These are phyloP conservation scores for Starmera dryadoides DNA, from an alignment of 805 yeast species.

Conservation along the genomic window DNA sequence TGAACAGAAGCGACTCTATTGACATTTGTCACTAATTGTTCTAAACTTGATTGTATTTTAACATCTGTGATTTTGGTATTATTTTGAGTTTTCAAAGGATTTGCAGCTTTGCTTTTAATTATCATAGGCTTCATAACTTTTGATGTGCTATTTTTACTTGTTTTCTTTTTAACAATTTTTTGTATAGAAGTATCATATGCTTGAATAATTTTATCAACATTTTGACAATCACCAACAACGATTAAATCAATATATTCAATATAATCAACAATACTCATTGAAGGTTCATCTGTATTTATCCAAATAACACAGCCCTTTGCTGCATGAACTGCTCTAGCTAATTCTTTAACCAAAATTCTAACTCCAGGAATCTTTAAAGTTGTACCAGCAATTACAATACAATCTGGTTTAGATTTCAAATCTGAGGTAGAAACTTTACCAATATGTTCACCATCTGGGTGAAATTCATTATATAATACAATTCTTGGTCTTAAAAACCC, in stretches of 20 bases:
- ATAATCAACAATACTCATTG: constrained; percentile 38
- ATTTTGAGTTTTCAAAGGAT: neutral
- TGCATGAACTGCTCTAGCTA: constrained; percentile 49
- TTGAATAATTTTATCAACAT: constrained; percentile 30
- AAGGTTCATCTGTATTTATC: constrained; percentile 52
- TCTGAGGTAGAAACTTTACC: constrained; percentile 70
- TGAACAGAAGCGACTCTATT: too few relatives aligned
- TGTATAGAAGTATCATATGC: constrained; percentile 13
- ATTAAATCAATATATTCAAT: constrained; percentile 49
- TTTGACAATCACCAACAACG: constrained; percentile 62
- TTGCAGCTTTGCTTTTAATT: neutral
- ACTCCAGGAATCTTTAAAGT: constrained; percentile 78
- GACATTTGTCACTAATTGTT: constrained; percentile 13
- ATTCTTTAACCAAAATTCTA: constrained; percentile 49
- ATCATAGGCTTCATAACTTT: neutral
- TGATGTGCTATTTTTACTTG: neutral
- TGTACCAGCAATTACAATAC: constrained; percentile 78
- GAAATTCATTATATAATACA: constrained; percentile 65
- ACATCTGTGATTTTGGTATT: constrained; percentile 7
- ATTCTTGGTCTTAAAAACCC: constrained; percentile 62
- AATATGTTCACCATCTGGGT: constrained; percentile 85
- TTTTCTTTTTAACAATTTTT: neutral
- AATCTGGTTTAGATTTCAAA: constrained; percentile 60
- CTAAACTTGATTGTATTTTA: constrained; percentile 15
- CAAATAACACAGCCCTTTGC: constrained; percentile 55